These are phyloP conservation scores for Rehmannia glutinosa DNA, from an alignment of 257 asterid genomes.

Conservation along the genomic window DNA sequence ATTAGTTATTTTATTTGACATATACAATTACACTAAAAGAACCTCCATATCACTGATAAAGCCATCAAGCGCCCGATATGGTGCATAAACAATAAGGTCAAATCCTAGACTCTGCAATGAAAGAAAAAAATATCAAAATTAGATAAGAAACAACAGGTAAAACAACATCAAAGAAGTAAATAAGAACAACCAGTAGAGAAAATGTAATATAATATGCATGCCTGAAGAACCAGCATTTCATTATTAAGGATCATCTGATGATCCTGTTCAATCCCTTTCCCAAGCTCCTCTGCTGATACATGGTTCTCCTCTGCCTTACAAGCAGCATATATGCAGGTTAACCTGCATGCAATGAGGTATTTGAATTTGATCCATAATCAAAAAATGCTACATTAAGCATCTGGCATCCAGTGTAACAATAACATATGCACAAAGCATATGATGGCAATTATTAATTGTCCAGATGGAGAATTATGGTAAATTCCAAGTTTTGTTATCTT, in stretches of 20 bases:
- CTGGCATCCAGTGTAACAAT: too few species aligned
- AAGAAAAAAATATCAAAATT: slow-evolving; percentile 5
- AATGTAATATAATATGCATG: slow-evolving; percentile 22
- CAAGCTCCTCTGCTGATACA: slow-evolving; percentile 98
- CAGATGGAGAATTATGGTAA: background rate
- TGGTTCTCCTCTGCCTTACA: slow-evolving; percentile 98
- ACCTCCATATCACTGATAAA: slow-evolving; percentile 76
- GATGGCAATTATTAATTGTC: background rate
- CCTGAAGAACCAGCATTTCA: slow-evolving; percentile 97
- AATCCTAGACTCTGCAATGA: slow-evolving; percentile 82
- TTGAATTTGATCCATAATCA: too few species aligned
- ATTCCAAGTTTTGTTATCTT: background rate
- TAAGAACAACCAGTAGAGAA: background rate
- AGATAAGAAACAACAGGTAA: too few species aligned
- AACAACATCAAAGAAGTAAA: too few species aligned
- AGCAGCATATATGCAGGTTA: slow-evolving; percentile 94
- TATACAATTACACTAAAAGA: slow-evolving; percentile 16
- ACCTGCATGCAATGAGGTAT: slow-evolving; percentile 68
- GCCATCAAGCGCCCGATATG: slow-evolving; percentile 89
- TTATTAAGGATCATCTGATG: slow-evolving; percentile 82
- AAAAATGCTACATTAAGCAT: too few species aligned
- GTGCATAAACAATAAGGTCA: slow-evolving; percentile 90
- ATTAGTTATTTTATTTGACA: background rate
- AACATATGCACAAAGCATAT: background rate
- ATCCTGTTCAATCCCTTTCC: slow-evolving; percentile 95